A percentile compares a stretch with the other conserved stretches of the same genome.
phyloP scores from a whole-genome alignment of 2,329 filamentous ascomycete genomes.

The Ceratocystis albifundus region DNA sequence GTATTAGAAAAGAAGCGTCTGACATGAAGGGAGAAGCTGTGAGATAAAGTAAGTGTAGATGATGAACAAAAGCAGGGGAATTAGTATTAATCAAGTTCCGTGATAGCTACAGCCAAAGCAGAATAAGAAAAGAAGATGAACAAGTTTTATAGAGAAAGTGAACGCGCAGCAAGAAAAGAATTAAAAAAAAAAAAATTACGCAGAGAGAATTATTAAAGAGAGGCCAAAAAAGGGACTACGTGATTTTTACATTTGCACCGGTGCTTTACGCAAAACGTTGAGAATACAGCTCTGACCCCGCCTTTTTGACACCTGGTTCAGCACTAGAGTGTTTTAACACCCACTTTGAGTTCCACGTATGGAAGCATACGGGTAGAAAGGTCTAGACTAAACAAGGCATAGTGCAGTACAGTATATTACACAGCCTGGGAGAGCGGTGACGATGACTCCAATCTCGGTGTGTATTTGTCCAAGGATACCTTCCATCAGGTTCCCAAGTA shows the following conservation, averaged over 20 bases:
- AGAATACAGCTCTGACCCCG: not conserved
- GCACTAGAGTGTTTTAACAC: too few relatives aligned
- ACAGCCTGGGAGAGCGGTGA: not conserved
- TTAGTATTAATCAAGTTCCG: too few relatives aligned
- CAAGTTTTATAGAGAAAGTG: not conserved
- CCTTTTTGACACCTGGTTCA: not conserved
- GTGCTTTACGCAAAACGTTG: not conserved
- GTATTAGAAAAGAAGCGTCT: conserved; percentile 30
- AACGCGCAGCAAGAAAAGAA: not conserved
- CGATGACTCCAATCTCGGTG: not conserved
- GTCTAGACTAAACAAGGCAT: not conserved
- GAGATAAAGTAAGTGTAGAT: too few relatives aligned
- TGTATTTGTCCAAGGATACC: not conserved
- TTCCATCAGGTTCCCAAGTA: not conserved
- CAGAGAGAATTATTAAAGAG: conserved; percentile 6
- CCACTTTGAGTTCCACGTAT: too few relatives aligned
- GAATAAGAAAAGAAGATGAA: not conserved
- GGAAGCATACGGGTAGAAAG: not conserved
- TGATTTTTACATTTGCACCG: conserved; percentile 3
- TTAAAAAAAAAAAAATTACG: not conserved
- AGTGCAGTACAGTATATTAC: not conserved
- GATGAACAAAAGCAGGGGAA: too few relatives aligned
- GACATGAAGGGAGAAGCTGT: conserved; percentile 24
- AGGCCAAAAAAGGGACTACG: not conserved
- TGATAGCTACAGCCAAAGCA: not conserved